These are phyloP conservation scores for Berberis thunbergii DNA, from an alignment of 164 flowering plant species.

Conservation along the genomic window DNA sequence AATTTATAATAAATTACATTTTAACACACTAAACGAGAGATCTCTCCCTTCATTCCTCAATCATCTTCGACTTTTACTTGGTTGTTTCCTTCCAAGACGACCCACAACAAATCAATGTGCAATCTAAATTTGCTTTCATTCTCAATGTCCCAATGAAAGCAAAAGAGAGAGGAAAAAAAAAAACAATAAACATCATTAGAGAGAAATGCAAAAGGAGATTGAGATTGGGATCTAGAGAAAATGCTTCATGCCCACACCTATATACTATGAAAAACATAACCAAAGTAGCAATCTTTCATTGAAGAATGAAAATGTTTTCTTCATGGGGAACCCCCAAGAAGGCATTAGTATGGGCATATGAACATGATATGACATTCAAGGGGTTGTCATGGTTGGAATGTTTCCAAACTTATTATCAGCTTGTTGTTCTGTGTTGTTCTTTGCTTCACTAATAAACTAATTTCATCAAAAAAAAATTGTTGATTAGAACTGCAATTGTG, in stretches of 20 bases:
- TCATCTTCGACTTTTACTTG: constrained; percentile 52
- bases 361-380: background rate
- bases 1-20: background rate
- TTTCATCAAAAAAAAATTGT: background rate
- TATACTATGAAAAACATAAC: background rate
- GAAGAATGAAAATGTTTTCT: constrained; percentile 10
- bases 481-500: background rate
- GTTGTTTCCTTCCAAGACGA: constrained; percentile 11
- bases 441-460: background rate
- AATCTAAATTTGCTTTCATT: constrained; percentile 12
- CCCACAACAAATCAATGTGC: constrained; percentile 23
- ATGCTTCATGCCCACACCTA: constrained; percentile 5
- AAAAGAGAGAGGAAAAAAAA: constrained; percentile 5
- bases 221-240: constrained; percentile 3
- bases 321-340: constrained; percentile 11
- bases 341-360: constrained; percentile 1
- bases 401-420: constrained; percentile 2
- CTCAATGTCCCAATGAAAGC: constrained; percentile 11
- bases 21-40: constrained; percentile 55
- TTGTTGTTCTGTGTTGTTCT: background rate
- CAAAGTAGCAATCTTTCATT: background rate
- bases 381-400: constrained; percentile 1
- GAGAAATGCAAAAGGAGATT: background rate
- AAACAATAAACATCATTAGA: background rate
- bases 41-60: constrained; percentile 63